Conservation (phyloP, 1,139 yeast species). For the Yarrowia galli region DNA sequence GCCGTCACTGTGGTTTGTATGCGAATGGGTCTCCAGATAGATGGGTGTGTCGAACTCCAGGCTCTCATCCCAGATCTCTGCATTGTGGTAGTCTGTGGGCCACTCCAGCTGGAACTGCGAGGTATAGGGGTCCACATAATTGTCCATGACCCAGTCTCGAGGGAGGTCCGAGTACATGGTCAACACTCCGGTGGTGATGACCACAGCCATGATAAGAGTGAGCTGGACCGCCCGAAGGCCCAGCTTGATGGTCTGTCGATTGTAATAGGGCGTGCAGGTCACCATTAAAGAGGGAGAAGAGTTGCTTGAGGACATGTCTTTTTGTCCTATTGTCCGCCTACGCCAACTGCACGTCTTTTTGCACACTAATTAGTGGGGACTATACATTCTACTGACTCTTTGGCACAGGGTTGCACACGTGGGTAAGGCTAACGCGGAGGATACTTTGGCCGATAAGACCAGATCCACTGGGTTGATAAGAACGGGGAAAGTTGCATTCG, state of each 20-base stretch:
- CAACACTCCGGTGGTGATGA: slow-evolving; percentile 20
- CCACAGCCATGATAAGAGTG: slow-evolving; percentile 22
- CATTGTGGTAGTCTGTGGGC: slow-evolving; percentile 42
- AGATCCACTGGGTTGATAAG: background rate
- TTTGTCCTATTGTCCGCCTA: background rate
- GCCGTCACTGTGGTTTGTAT: slow-evolving; percentile 46
- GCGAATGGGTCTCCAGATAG: slow-evolving; percentile 45
- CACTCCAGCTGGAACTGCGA: slow-evolving; percentile 42
- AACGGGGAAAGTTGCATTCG: background rate
- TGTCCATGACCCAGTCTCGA: slow-evolving; percentile 38
- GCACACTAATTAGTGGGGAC: background rate
- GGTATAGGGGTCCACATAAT: slow-evolving; percentile 41
- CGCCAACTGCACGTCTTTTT: background rate
- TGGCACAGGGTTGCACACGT: slow-evolving; percentile 17
- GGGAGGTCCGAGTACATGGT: slow-evolving; percentile 39
- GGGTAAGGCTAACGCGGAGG: background rate
- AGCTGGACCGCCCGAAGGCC: slow-evolving; percentile 34
- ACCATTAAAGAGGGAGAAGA: slow-evolving; percentile 13
- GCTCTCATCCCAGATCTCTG: slow-evolving; percentile 41
- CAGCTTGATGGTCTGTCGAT: slow-evolving; percentile 33
- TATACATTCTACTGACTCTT: background rate
- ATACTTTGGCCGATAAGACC: background rate
- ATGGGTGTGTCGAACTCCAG: slow-evolving; percentile 20
- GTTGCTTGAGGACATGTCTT: background rate
- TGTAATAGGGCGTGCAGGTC: slow-evolving; percentile 37